Conservation (phyloP, 306 rosid species). For the Glycyrrhiza uralensis region DNA sequence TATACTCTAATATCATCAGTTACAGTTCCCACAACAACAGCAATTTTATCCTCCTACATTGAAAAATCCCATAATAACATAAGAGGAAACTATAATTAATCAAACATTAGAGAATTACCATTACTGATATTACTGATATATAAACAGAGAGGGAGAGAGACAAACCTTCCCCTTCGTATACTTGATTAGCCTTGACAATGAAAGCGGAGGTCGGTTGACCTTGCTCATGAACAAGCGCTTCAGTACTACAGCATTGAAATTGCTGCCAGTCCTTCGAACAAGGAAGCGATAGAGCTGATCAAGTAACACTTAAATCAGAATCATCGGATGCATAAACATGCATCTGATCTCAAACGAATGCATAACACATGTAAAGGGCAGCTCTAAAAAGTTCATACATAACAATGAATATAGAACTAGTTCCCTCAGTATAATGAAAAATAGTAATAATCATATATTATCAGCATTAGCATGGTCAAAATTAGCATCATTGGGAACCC, state of each 20-base stretch:
- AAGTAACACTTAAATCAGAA: slow-evolving; percentile 20
- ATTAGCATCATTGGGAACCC: slow-evolving; percentile 36
- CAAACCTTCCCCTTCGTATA: slow-evolving; percentile 60
- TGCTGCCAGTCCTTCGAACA: slow-evolving; percentile 68
- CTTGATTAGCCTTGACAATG: slow-evolving; percentile 56
- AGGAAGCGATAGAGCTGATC: slow-evolving; percentile 76
- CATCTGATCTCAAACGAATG: too few relatives aligned
- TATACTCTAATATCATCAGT: slow-evolving; percentile 71
- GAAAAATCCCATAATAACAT: neutral
- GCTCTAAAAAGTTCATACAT: neutral
- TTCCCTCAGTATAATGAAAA: slow-evolving; percentile 58
- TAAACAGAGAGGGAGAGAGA: neutral
- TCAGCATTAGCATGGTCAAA: slow-evolving; percentile 82
- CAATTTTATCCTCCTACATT: slow-evolving; percentile 54
- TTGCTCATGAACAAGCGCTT: slow-evolving; percentile 84
- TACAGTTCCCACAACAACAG: slow-evolving; percentile 63
- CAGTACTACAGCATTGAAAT: slow-evolving; percentile 62
- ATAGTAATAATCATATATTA: slow-evolving; percentile 33
- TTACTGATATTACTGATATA: neutral
- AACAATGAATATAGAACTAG: neutral
- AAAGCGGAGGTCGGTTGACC: slow-evolving; percentile 74
- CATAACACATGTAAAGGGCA: neutral
- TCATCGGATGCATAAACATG: neutral
- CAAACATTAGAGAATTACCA: neutral
- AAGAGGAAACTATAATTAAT: neutral